A percentile compares a stretch with the other conserved stretches of the same genome.
These are phyloP conservation scores for Candida boleticola DNA, from an alignment of 805 yeast genomes.

Conservation along the genomic window DNA sequence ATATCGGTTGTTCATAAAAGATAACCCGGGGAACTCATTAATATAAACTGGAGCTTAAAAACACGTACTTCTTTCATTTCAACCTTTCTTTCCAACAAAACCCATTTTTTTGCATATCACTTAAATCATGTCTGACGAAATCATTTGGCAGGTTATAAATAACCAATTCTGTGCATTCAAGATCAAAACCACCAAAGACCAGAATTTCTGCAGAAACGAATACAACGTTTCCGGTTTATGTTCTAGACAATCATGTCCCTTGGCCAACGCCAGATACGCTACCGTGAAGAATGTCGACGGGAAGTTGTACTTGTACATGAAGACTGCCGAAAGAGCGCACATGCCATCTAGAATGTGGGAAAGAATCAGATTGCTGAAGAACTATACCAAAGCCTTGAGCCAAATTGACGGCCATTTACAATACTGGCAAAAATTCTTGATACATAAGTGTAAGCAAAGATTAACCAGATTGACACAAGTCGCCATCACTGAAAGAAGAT, in stretches of 20 bases:
- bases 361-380: constrained; percentile 83
- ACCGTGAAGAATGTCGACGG: constrained; percentile 83
- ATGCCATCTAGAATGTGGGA: constrained; percentile 95
- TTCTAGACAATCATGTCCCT: constrained; percentile 89
- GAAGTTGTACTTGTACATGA: constrained; percentile 82
- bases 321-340: constrained; percentile 96
- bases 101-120: constrained; percentile 4
- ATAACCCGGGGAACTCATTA: too few species aligned
- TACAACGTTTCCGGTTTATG: constrained; percentile 95
- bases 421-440: constrained; percentile 90
- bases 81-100: background rate
- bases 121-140: constrained; percentile 61
- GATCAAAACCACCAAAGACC: constrained; percentile 82
- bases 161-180: constrained; percentile 95
- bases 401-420: constrained; percentile 86
- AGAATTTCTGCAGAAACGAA: constrained; percentile 92
- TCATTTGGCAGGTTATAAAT: constrained; percentile 96
- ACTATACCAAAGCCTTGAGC: constrained; percentile 80
- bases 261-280: constrained; percentile 91
- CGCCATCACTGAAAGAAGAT: constrained; percentile 89
- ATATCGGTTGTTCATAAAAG: too few species aligned
- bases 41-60: too few species aligned
- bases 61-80: too few species aligned
- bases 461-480: constrained; percentile 93
- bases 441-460: constrained; percentile 95